Percentiles rank a stretch among this genome's conserved stretches.
Evolutionary conservation across 345 rosid genomes (phyloP).

Genomic region (Ceriops decandra): DNA sequence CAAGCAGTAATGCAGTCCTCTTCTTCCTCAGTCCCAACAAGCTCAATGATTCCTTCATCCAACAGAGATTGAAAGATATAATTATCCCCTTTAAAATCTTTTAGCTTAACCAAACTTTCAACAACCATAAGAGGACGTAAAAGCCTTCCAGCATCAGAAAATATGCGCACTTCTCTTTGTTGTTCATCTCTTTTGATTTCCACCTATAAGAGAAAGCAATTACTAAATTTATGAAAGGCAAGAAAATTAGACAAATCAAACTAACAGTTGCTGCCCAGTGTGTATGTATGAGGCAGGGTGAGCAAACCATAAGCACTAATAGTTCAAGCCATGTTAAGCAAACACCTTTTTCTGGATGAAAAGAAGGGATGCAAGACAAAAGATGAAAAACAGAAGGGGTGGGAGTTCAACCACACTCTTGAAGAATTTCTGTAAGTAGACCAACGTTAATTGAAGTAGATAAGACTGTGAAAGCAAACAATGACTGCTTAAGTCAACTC

Average conservation of each 20-base stretch:
- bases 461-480: too few relatives aligned
- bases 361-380: too few relatives aligned
- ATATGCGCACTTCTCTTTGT: conserved; percentile 69
- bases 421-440: too few relatives aligned
- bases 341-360: too few relatives aligned
- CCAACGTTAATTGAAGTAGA: too few relatives aligned
- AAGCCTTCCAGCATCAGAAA: conserved; percentile 82
- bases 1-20: conserved; percentile 79
- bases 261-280: neutral
- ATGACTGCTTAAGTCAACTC: too few relatives aligned
- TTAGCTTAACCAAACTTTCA: conserved; percentile 51
- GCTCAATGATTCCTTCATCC: conserved; percentile 69
- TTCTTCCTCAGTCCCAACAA: conserved; percentile 84
- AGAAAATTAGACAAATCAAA: conserved; percentile 7
- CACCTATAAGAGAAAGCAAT: conserved; percentile 42
- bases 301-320: too few relatives aligned
- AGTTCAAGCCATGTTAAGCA: too few relatives aligned
- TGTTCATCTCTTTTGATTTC: conserved; percentile 74
- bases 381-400: too few relatives aligned
- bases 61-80: conserved; percentile 52
- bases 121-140: conserved; percentile 86
- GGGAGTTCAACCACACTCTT: too few relatives aligned
- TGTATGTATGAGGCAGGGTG: too few relatives aligned
- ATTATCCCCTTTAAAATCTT: conserved; percentile 42
- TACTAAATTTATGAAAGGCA: conserved; percentile 1